These are phyloP conservation scores for Acer negundo DNA, from an alignment of 345 rosid genomes.

Conservation along the genomic window DNA sequence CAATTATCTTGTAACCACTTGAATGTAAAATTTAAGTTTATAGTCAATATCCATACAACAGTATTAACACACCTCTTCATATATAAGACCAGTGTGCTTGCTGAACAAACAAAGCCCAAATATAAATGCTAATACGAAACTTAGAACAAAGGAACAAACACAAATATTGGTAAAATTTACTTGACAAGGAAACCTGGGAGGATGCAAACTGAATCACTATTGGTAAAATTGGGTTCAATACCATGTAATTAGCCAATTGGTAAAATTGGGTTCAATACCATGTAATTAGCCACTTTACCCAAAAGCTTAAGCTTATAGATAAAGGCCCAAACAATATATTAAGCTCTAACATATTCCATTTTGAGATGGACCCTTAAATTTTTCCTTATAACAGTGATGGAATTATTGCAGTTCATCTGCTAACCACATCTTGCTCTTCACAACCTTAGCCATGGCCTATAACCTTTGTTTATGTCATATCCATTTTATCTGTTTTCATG, in stretches of 20 bases:
- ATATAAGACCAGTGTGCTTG: not conserved
- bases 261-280: not conserved
- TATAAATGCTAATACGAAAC: not conserved
- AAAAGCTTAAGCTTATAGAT: too few relatives aligned
- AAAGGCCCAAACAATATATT: too few relatives aligned
- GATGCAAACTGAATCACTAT: not conserved
- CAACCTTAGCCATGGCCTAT: too few relatives aligned
- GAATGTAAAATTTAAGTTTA: not conserved
- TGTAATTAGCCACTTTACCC: too few relatives aligned
- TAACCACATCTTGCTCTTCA: too few relatives aligned
- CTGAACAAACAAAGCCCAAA: not conserved
- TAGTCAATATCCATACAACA: not conserved
- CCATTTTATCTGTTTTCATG: too few relatives aligned
- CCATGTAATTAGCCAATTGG: not conserved
- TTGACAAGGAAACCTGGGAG: not conserved
- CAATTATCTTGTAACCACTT: not conserved
- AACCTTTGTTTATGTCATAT: too few relatives aligned
- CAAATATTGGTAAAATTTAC: not conserved
- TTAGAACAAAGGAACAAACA: not conserved
- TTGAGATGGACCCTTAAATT: too few relatives aligned
- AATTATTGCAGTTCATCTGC: too few relatives aligned
- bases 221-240: not conserved
- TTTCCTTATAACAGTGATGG: too few relatives aligned
- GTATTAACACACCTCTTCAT: not conserved
- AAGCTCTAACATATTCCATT: too few relatives aligned